These are phyloP conservation scores for Pythium sp. DNA, from an alignment of 352 stramenopile genomes.

Conservation along the genomic window DNA sequence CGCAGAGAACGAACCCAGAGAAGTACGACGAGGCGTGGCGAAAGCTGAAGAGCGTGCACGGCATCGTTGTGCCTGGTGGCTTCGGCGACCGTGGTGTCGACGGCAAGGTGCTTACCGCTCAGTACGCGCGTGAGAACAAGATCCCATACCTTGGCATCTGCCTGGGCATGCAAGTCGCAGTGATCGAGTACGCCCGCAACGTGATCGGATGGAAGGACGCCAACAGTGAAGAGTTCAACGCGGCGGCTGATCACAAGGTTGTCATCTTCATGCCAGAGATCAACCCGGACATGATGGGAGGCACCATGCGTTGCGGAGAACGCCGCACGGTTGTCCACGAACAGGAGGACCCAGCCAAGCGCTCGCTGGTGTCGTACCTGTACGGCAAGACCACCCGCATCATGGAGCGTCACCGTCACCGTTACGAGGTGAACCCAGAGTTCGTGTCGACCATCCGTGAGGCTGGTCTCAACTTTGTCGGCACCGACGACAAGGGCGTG, in stretches of 20 bases:
- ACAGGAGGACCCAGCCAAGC: conserved; percentile 76
- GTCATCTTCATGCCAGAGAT: conserved; percentile 99
- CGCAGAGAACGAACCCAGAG: conserved; percentile 63
- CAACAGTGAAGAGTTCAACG: conserved; percentile 96
- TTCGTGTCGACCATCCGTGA: conserved; percentile 89
- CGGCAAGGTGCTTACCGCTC: conserved; percentile 95
- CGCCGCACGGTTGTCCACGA: conserved; percentile 93
- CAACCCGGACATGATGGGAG: conserved; percentile 97
- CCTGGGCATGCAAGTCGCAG: conserved; percentile 93
- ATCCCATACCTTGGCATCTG: conserved; percentile 98
- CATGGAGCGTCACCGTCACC: conserved; percentile 97
- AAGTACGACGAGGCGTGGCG: conserved; percentile 88
- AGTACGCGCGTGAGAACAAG: conserved; percentile 95
- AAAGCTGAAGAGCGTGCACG: conserved; percentile 91
- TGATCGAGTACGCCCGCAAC: conserved; percentile 97
- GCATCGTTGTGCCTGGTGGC: conserved; percentile 97
- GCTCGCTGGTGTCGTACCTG: conserved; percentile 88
- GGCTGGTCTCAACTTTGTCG: conserved; percentile 96
- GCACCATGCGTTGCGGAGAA: conserved; percentile 99
- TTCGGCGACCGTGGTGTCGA: conserved; percentile 98
- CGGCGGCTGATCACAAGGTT: conserved; percentile 87
- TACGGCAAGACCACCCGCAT: conserved; percentile 90
- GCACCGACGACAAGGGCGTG: conserved; percentile 95
- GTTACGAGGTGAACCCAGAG: conserved; percentile 99
- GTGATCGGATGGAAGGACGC: conserved; percentile 91